Percentiles rank a stretch among this genome's conserved stretches.
Evolutionary conservation across 2,329 filamentous ascomycete species (phyloP).

Genomic region (Ceratocystis colombiana): DNA sequence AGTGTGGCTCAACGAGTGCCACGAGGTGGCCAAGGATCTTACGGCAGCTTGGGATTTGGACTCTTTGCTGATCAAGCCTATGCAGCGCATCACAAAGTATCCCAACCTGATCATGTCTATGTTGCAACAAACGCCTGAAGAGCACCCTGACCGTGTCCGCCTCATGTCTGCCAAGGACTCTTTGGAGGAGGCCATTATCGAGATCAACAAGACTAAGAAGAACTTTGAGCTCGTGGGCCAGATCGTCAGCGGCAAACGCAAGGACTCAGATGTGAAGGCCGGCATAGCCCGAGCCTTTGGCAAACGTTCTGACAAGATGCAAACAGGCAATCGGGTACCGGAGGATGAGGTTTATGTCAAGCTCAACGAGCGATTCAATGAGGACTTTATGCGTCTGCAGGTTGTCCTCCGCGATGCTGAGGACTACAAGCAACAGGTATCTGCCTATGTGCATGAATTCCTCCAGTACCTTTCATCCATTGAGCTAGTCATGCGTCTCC

Average conservation of each 20-base stretch:
- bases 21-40: constrained; percentile 81
- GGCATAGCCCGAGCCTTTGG: constrained; percentile 82
- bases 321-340: constrained; percentile 50
- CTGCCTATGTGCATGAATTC: constrained; percentile 70
- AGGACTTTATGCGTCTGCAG: constrained; percentile 85
- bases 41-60: constrained; percentile 92
- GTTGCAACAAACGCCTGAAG: constrained; percentile 63
- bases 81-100: constrained; percentile 90
- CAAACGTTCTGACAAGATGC: constrained; percentile 72
- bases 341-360: constrained; percentile 76
- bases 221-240: constrained; percentile 86
- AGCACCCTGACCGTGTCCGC: constrained; percentile 69
- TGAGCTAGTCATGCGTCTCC: constrained; percentile 65
- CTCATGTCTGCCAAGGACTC: constrained; percentile 46
- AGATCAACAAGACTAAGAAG: constrained; percentile 94
- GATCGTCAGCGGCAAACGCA: constrained; percentile 68
- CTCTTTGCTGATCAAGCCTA: constrained; percentile 92
- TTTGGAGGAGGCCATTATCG: constrained; percentile 58
- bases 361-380: constrained; percentile 75
- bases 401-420: constrained; percentile 91
- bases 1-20: constrained; percentile 90
- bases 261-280: constrained; percentile 78
- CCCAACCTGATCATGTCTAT: constrained; percentile 74
- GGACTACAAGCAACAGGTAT: constrained; percentile 73
- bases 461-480: constrained; percentile 71